Evolutionary conservation across 2,329 filamentous ascomycete species (phyloP).

Genomic region (Cytospora mali): DNA sequence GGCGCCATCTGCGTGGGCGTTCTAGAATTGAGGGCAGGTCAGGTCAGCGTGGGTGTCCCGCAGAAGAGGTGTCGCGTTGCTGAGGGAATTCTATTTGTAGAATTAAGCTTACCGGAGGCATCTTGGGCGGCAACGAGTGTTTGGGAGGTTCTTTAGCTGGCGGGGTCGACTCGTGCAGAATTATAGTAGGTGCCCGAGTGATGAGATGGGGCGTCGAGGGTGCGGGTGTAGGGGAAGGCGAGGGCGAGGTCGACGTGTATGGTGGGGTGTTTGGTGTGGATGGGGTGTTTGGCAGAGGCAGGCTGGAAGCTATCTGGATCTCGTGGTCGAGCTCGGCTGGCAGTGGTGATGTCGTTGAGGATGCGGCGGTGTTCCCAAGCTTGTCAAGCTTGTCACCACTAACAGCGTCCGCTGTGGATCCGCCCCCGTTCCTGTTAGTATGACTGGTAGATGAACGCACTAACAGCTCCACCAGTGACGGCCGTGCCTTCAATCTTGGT

Average conservation of each 20-base stretch:
- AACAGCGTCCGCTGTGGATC: conserved; percentile 15
- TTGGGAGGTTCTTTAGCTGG: conserved; percentile 35
- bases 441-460: conserved; percentile 38
- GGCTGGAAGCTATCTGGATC: conserved; percentile 41
- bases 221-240: conserved; percentile 36
- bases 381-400: conserved; percentile 17
- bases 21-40: conserved; percentile 33
- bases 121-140: conserved; percentile 44
- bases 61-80: conserved; percentile 6
- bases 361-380: conserved; percentile 2
- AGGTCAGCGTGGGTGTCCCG: conserved; percentile 20
- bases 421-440: conserved; percentile 31
- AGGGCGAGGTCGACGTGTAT: conserved; percentile 35
- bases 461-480: conserved; percentile 56
- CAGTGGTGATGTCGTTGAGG: conserved; percentile 35
- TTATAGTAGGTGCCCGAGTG: conserved; percentile 33
- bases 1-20: conserved; percentile 40
- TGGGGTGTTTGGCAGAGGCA: conserved; percentile 48
- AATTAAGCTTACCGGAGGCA: conserved; percentile 57
- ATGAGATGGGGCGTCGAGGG: conserved; percentile 36
- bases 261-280: conserved; percentile 42
- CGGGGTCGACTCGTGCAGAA: conserved; percentile 33
- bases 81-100: conserved; percentile 24
- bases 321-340: conserved; percentile 29
- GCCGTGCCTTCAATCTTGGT: conserved; percentile 53